A percentile compares a stretch with the other conserved stretches of the same genome.
Evolutionary conservation across 768 basidiomycete species (phyloP).

Genomic region (Boletus sp.): DNA sequence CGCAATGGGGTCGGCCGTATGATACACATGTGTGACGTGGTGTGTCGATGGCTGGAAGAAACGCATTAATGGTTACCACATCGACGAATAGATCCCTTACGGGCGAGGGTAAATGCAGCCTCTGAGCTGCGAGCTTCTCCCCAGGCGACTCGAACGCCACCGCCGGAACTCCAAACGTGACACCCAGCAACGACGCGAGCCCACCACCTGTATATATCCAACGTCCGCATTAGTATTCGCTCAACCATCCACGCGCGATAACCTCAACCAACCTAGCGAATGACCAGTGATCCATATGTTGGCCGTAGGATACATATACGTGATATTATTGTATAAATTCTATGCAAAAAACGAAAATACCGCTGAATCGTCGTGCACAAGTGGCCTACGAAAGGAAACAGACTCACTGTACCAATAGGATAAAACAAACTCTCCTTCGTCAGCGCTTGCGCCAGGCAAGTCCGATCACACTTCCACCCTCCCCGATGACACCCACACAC

Average conservation of each 20-base stretch:
- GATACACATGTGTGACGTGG: slow-evolving; percentile 87
- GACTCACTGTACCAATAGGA: slow-evolving; percentile 78
- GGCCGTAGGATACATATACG: slow-evolving; percentile 86
- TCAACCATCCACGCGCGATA: not conserved
- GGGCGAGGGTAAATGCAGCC: slow-evolving; percentile 84
- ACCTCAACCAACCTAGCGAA: slow-evolving; percentile 53
- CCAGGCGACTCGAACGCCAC: slow-evolving; percentile 90
- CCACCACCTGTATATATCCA: slow-evolving; percentile 42
- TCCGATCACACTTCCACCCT: slow-evolving; percentile 76
- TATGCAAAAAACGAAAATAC: slow-evolving; percentile 28
- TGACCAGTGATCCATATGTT: slow-evolving; percentile 87
- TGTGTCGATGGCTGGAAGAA: slow-evolving; percentile 58
- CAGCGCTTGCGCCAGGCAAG: slow-evolving; percentile 73
- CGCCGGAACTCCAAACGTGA: slow-evolving; percentile 85
- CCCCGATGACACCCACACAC: slow-evolving; percentile 87
- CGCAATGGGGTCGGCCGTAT: slow-evolving; percentile 92
- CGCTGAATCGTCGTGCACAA: not conserved
- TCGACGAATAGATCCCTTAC: slow-evolving; percentile 39
- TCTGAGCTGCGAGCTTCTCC: slow-evolving; percentile 71
- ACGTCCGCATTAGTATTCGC: slow-evolving; percentile 24
- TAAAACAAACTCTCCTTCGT: slow-evolving; percentile 84
- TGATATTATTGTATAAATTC: slow-evolving; percentile 93
- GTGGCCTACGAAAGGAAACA: not conserved
- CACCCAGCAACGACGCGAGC: slow-evolving; percentile 76
- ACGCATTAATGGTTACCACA: not conserved